Conservation (phyloP, 345 rosid species). For the Pistacia atlantica region DNA sequence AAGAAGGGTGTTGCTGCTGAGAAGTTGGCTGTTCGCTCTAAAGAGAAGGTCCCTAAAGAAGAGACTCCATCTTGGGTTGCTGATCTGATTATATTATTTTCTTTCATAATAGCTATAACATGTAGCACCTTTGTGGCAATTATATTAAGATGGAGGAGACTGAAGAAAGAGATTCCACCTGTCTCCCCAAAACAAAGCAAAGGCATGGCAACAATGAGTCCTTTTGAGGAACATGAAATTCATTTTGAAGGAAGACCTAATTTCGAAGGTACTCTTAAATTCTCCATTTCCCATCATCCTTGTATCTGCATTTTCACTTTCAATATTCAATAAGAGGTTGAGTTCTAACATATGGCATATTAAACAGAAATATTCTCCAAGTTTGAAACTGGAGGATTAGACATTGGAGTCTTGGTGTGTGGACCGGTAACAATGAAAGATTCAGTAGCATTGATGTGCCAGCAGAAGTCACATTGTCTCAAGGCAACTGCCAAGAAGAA, state of each 20-base stretch:
- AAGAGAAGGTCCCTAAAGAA: constrained; percentile 44
- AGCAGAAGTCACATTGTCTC: constrained; percentile 30
- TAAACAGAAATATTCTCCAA: constrained; percentile 53
- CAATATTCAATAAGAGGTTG: not conserved
- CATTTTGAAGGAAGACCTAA: constrained; percentile 74
- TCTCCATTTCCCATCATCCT: not conserved
- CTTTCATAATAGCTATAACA: constrained; percentile 51
- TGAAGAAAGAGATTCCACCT: constrained; percentile 38
- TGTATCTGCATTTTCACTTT: not conserved
- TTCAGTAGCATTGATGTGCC: constrained; percentile 57
- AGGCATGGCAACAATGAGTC: constrained; percentile 23
- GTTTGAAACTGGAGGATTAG: constrained; percentile 52
- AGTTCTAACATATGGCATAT: constrained; percentile 8
- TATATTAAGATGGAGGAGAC: constrained; percentile 59
- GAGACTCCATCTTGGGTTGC: constrained; percentile 68
- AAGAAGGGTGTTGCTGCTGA: constrained; percentile 36
- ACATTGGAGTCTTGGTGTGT: constrained; percentile 74
- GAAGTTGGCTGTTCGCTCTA: constrained; percentile 38
- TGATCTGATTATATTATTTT: constrained; percentile 56
- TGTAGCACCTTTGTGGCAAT: constrained; percentile 42
- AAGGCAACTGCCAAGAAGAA: constrained; percentile 26
- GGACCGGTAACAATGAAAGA: constrained; percentile 81
- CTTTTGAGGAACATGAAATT: constrained; percentile 54
- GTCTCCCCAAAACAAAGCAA: constrained; percentile 35
- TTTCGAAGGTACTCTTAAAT: constrained; percentile 54